Base-by-base conservation (phyloP, 495 filamentous ascomycete species). In the Penicillium longicatenatum region DNA sequence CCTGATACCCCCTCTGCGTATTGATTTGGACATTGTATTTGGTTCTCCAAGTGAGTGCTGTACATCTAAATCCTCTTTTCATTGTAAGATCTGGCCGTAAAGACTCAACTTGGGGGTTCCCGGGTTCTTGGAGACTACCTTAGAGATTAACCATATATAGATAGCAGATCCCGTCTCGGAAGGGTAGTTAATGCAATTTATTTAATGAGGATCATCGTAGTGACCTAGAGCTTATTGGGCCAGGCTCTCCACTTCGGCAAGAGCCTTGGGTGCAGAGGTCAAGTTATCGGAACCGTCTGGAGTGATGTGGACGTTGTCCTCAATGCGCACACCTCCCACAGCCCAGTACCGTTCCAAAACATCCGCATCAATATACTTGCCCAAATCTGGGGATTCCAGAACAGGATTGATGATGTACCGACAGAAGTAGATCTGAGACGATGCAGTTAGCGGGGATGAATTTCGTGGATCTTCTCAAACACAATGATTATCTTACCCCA, bases 401-500 rank as follows among this genome's bases (percentile, higher is more conserved):
- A 86, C 93, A 6, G 91, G 92, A 47, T 89, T 85, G 59, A 98
- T 90, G 58, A 97, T 97, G 67, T 93, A 98, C 43, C 84, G 81
- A 70, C 93, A 96, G 69, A 98, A 99, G 69, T 97, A 97, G 51
- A 96, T 87, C 84, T 87, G 57, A 21, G 37, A 39, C 5, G 37
- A 7, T 39, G 14, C 11, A 11, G 16, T 39, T n/a, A 39, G 37
- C 37, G 14, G 3, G 10, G 31, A 39, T n/a, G 1, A 17, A 39
- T n/a, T n/a, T 17, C 37, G 3, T 39, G 33, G 9, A 12, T 8
- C n/a, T 9, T 39, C 14, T 17, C 37, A 22, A 22, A 33, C 6
- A 17, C 37, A 43, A 20, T 19, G 17, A 20, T 42, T 33, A 19
- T 41, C 85, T 72, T 79, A 89, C 85, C 26, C 92, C 92, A 44